Base-by-base conservation (phyloP, 768 basidiomycete species). In the Serendipita vermifera region DNA sequence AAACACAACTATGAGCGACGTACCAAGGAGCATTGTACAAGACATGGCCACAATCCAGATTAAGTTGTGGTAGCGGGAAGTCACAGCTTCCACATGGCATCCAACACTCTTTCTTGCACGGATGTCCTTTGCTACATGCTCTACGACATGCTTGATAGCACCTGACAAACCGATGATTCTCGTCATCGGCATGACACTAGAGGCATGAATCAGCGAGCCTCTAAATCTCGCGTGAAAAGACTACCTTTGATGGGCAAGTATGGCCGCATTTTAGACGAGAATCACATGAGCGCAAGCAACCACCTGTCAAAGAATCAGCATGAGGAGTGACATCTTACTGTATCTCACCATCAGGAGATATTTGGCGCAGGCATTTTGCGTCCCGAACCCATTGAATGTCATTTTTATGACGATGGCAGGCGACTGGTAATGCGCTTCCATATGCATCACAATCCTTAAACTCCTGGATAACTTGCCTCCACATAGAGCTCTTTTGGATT, bases 181-280 rank as follows among this genome's bases (percentile, higher is more conserved):
- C 73, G 57, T 81, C 77, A 48, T 82, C 82, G 0, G 75, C 71
- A 58, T 84, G 81, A 57, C 82, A 83, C 77, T 83, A 58, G 5
- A n/a, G 56, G 13, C 9, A 33, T 24, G 55, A 36, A 6, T 6
- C 35, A 39, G 15, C 24, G 3, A 20, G 26, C 33, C 33, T 33
- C 2, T 33, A 3, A 14, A 7, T 5, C 2, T 31, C 29, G 38
- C 22, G 5, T 13, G n/a, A n/a, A n/a, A n/a, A n/a, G 54, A 65
- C n/a, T 64, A 81, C 81, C 66, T 78, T 78, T 58, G 73, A 81
- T 0, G 79, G 78, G 62, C 83, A 85, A 2, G 72, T 66, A 62
- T 85, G 83, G 2, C 83, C 83, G 60, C 83, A 85, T 20, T 68
- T 65, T 26, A 85, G 66, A 15, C 71, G 68, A 7, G 69, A 68